Evolutionary conservation across 192 early-diverging fungal genomes (phyloP), one percentile per base, ranked within the genome.

Genomic region (Allomyces javanicus): DNA sequence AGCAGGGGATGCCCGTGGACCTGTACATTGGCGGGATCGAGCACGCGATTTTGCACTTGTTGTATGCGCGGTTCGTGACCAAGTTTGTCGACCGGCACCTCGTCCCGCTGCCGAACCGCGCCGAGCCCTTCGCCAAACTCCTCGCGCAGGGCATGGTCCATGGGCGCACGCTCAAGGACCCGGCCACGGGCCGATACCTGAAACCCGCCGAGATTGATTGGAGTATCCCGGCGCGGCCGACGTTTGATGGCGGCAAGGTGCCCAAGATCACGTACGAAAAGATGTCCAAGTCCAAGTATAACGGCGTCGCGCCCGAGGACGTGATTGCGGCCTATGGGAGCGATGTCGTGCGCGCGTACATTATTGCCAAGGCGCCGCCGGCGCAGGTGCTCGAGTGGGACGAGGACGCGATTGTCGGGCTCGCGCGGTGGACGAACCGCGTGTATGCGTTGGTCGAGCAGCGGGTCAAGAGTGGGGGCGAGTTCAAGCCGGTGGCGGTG

Each of bases 281-380:
- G 69, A 97, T 97, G 94, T 91, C 88, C 67, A 97, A 95, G 73
- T 91, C 89, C 58, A 97, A 97, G 76, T 86, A 85, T 71, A 97
- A 97, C 67, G 94, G 94, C 45, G 85, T 93, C 6, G 87, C 94
- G 68, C 94, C 94, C 3, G 73, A 76, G 55, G 83, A 82, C 68
- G 71, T 72, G 55, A 69, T 75, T 17, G 58, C 14, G 21, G 67
- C 44, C 7, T 72, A 87, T 69, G 94, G 94, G 5, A 84, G 85
- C 10, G 93, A 97, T 73, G 84, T 89, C 10, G 88, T 88, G 6
- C 75, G 94, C 40, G 74, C 95, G 44, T 86, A 89, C 65, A 85
- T 94, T 23, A 77, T 97, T 2, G 93, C 86, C 67, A 85, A 89
- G 68, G 93, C 93, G 0, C 86, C 93, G 12, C 91, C 93, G 0